Evolutionary conservation across 208 protist genomes (phyloP), one percentile per base, ranked within the genome.

Genomic region (Acanthamoeba sp.): DNA sequence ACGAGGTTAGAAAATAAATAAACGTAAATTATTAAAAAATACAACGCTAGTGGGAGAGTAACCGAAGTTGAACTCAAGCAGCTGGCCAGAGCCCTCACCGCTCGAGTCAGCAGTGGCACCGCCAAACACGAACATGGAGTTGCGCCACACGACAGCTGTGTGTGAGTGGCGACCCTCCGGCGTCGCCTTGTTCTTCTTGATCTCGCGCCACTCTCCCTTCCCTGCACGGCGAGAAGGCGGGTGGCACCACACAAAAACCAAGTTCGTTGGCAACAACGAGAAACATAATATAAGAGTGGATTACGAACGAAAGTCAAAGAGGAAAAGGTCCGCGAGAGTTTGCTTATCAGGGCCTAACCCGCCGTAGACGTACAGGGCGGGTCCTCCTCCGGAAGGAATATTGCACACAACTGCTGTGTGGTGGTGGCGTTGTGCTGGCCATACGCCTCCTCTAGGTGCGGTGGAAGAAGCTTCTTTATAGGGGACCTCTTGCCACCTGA

Each of bases 61-160:
- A 85, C 76, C 45, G 32, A 87, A 59, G 45, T 87, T 38, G 78
- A 62, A 87, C 32, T 59, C 12, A 5, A 87, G 78, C 45, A 87
- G 78, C 38, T 50, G 45, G 14, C 20, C 29, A 0, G 45, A 62
- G n/a, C 45, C 45, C 45, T 36, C 32, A 34, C 78, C 78, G 38
- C 40, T n/a, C 24, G 20, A 10, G 24, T 55, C 55, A 10, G 62
- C 62, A 7, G 62, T 87, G 22, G 42, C 78, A 27, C 78, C 78
- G 78, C 78, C 78, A 59, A 87, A 87, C 32, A 87, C 42, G 29
- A 87, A 87, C 78, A 87, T 87, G 45, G 78, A n/a, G 78, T 62
- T 45, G 40, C 78, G 78, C 78, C 78, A 87, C 29, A 87, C 78
- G 42, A 59, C 45, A 3, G 78, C 78, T 45, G 78, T 40, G 45